Evolutionary conservation across 257 asterid species (phyloP).

Genomic region (Nicotiana noctiflora): DNA sequence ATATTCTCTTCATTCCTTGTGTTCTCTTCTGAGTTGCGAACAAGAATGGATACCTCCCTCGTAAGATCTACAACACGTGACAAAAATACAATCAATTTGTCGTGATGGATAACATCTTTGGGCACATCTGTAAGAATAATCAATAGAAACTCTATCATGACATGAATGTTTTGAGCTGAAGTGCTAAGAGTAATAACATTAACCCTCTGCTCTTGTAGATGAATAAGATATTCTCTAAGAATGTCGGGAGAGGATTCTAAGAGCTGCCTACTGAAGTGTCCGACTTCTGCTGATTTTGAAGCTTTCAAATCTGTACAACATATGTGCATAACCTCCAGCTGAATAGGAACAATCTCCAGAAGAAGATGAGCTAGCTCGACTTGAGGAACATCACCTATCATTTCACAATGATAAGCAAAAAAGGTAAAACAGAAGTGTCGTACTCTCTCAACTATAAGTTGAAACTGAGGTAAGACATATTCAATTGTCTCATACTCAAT

Average conservation of each 20-base stretch:
- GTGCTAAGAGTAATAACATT: not conserved
- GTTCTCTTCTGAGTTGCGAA: too few relatives aligned
- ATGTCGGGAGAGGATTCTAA: too few relatives aligned
- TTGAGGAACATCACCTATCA: not conserved
- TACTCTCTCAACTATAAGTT: not conserved
- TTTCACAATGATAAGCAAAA: not conserved
- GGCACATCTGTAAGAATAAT: too few relatives aligned
- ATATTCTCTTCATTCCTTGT: too few relatives aligned
- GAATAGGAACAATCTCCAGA: not conserved
- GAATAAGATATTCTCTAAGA: too few relatives aligned
- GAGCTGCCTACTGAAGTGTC: too few relatives aligned
- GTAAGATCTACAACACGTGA: too few relatives aligned
- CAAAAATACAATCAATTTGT: too few relatives aligned
- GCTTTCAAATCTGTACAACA: not conserved
- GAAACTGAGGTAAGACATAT: not conserved
- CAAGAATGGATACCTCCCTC: too few relatives aligned
- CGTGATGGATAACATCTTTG: too few relatives aligned
- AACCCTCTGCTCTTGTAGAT: not conserved
- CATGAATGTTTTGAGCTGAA: not conserved
- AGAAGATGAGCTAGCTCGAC: not conserved
- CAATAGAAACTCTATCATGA: not conserved
- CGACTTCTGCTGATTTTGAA: not conserved
- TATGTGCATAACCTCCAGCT: not conserved
- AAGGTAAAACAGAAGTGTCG: not conserved
- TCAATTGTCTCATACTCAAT: not conserved